These are phyloP conservation scores for Lactifluus rugatus DNA, from an alignment of 768 basidiomycete genomes.

Conservation along the genomic window DNA sequence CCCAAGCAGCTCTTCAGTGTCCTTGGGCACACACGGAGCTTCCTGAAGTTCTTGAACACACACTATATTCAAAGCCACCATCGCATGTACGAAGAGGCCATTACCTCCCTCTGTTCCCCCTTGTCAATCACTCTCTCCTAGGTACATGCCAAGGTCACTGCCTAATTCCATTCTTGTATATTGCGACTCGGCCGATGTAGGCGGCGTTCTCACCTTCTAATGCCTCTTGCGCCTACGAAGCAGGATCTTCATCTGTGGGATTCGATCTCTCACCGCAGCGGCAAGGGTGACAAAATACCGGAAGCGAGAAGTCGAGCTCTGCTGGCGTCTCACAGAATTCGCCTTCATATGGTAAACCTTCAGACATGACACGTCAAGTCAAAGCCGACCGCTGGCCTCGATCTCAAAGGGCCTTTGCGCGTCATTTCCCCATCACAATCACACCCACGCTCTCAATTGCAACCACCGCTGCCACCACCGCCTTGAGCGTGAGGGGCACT, in stretches of 20 bases:
- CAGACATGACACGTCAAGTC: conserved; percentile 53
- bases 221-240: conserved; percentile 61
- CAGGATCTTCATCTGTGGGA: conserved; percentile 85
- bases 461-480: conserved; percentile 18
- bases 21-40: too few species aligned
- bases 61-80: too few species aligned
- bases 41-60: too few species aligned
- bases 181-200: conserved; percentile 66
- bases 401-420: conserved; percentile 43
- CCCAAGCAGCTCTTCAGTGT: too few species aligned
- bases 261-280: conserved; percentile 20
- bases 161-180: conserved; percentile 82
- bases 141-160: conserved; percentile 78
- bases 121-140: conserved; percentile 24
- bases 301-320: conserved; percentile 23
- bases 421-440: neutral
- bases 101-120: conserved; percentile 36
- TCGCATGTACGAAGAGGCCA: too few species aligned
- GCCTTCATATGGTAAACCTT: too few species aligned
- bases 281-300: conserved; percentile 17
- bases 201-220: conserved; percentile 85
- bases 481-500: conserved; percentile 55
- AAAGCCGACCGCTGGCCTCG: conserved; percentile 59
- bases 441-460: conserved; percentile 17
- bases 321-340: too few species aligned